Base-by-base conservation (phyloP, 331 rosid species). In the Quercus lobata region DNA sequence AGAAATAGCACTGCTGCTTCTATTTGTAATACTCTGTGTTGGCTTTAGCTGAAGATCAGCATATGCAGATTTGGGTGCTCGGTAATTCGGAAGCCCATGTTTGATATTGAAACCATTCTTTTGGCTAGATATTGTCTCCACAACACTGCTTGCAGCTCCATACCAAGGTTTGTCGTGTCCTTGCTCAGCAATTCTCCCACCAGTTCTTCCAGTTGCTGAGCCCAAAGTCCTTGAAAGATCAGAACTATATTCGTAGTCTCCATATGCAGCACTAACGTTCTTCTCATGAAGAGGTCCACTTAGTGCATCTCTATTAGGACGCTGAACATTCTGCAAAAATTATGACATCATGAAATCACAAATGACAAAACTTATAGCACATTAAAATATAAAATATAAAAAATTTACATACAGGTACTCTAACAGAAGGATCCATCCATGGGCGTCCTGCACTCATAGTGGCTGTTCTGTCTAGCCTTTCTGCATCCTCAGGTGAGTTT, bases 251-350 rank as follows among this genome's bases (percentile, higher is more conserved):
- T 89, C 93, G 10, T 78, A 85, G 72, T 88, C 93, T 49, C 89
- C 91, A 80, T 82, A 91, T 69, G 92, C 78, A 19, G 83, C 85
- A 70, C 76, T 83, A 69, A 81, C 71, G 56, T 79, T 90, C 91
- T 89, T 93, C 77, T 93, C 97, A 74, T 84, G 90, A 80, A 84
- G 86, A 80, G 87, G 72, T 65, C 86, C 96, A 58, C 81, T 83
- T 24, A 77, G 83, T 73, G 85, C 84, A 83, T 85, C 91, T 82
- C 92, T 85, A 22, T 75, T 82, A 63, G 86, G 73, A 55, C 27
- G 91, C 84, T 90, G 97, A 85, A 86, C 78, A 78, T 83, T 88
- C 89, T 93, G 93, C 85, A 91, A 89, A 69, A 60, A 60, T 77
- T 35, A 68, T 56, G 19, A 79, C 58, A 49, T 74, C 61, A 79